Conservation (phyloP, 2,329 filamentous ascomycete species). For the Diplodia scrobiculata region DNA sequence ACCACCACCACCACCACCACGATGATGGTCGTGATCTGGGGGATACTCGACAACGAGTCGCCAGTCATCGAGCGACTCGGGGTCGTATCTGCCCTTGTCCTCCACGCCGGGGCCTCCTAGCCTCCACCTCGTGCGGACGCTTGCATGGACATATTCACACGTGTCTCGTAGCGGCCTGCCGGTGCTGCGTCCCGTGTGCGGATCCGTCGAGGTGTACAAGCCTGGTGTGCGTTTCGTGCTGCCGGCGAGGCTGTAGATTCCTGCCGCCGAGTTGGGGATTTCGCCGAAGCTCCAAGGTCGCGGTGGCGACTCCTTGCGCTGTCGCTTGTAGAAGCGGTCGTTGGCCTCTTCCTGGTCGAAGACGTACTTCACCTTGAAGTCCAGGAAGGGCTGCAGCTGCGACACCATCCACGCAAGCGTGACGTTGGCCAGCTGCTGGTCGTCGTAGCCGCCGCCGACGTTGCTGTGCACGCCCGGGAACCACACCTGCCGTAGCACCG, state of each 20-base stretch:
- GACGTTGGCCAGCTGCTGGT: constrained; percentile 55
- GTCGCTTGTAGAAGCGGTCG: constrained; percentile 20
- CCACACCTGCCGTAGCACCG: constrained; percentile 50
- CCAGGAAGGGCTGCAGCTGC: constrained; percentile 53
- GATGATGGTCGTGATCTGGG: constrained; percentile 43
- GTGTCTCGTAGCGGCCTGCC: constrained; percentile 51
- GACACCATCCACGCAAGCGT: constrained; percentile 61
- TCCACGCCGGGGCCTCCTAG: constrained; percentile 51
- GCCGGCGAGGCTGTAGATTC: constrained; percentile 53
- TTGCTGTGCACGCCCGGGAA: constrained; percentile 55
- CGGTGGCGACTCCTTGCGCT: constrained; percentile 36
- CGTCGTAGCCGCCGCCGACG: constrained; percentile 52
- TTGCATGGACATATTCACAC: constrained; percentile 57
- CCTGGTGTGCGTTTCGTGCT: constrained; percentile 51
- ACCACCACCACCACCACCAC: background rate
- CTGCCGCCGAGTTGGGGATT: constrained; percentile 49
- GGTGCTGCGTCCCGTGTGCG: constrained; percentile 47
- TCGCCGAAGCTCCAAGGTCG: constrained; percentile 55
- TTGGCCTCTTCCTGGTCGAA: constrained; percentile 44
- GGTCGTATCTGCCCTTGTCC: constrained; percentile 52
- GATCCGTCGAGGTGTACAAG: constrained; percentile 51
- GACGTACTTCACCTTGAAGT: constrained; percentile 53
- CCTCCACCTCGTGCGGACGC: constrained; percentile 50
- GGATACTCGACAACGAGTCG: constrained; percentile 50
- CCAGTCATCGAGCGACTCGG: constrained; percentile 51